phyloP scores from a whole-genome alignment of 305 asterid species.

The Fraxinus dipetala region DNA sequence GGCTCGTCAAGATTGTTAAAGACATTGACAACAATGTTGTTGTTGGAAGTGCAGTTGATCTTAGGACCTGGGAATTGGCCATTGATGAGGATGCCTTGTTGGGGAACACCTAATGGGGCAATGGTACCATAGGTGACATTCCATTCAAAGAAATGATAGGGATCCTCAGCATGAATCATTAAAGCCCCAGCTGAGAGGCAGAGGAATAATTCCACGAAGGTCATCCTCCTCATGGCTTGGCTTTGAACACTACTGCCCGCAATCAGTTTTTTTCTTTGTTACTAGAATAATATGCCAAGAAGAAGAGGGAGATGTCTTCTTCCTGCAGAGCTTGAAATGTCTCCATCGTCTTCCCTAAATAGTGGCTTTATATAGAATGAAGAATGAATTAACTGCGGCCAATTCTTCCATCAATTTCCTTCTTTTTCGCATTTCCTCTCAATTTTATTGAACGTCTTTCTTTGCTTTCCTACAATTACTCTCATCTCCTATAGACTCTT shows the following conservation, averaged over 20 bases:
- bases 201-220: conserved; percentile 16
- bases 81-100: conserved; percentile 60
- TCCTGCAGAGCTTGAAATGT: conserved; percentile 20
- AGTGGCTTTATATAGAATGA: not conserved
- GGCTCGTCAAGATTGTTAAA: conserved; percentile 37
- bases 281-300: conserved; percentile 8
- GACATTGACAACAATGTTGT: conserved; percentile 35
- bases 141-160: conserved; percentile 46
- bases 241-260: not conserved
- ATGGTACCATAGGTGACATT: conserved; percentile 50
- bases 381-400: not conserved
- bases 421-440: conserved; percentile 1
- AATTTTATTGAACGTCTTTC: not conserved
- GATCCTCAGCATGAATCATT: conserved; percentile 28
- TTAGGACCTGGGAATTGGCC: conserved; percentile 40
- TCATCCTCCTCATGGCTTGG: conserved; percentile 1
- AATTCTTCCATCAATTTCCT: not conserved
- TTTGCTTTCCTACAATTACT: not conserved
- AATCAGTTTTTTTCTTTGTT: not conserved
- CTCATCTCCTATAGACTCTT: not conserved
- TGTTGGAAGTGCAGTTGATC: conserved; percentile 41
- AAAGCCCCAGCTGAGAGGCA: conserved; percentile 15
- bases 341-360: not conserved
- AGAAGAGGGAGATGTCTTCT: conserved; percentile 17
- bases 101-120: conserved; percentile 65